Evolutionary conservation across 371 early-diverging fungal species (phyloP).

Genomic region (Ordospora colligata): DNA sequence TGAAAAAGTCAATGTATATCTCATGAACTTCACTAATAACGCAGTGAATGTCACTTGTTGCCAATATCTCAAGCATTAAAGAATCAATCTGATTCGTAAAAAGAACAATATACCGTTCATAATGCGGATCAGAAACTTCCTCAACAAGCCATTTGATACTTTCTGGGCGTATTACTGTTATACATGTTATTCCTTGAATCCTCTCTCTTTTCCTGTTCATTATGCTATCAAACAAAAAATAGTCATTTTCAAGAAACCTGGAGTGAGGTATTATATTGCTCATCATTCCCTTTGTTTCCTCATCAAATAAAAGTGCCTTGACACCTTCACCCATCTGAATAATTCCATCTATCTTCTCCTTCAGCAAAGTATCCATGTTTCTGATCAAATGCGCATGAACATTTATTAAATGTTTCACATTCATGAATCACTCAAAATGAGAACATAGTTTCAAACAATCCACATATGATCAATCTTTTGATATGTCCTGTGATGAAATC

Average conservation of each 20-base stretch:
- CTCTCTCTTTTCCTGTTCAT: conserved; percentile 36
- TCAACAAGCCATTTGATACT: conserved; percentile 49
- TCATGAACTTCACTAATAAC: conserved; percentile 59
- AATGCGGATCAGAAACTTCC: conserved; percentile 54
- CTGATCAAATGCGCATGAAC: no score
- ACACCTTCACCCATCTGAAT: conserved; percentile 42
- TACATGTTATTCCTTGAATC: conserved; percentile 49
- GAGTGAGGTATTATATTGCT: conserved; percentile 56
- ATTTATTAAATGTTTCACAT: no score
- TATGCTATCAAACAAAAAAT: conserved; percentile 59
- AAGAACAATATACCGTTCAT: conserved; percentile 55
- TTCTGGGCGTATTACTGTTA: conserved; percentile 41
- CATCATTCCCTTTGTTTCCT: conserved; percentile 50
- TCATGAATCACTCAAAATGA: no score
- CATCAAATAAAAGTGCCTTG: conserved; percentile 58
- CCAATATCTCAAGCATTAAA: conserved; percentile 47
- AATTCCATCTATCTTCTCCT: not conserved
- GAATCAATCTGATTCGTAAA: conserved; percentile 52
- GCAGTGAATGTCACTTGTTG: conserved; percentile 49
- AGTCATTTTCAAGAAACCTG: conserved; percentile 52
- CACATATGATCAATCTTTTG: no score
- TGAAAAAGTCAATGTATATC: conserved; percentile 51
- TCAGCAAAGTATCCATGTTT: not conserved
- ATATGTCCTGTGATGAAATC: no score
- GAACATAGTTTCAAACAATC: no score